Evolutionary conservation across 2,329 filamentous ascomycete genomes (phyloP).

Genomic region (Epichloe gansuensis): DNA sequence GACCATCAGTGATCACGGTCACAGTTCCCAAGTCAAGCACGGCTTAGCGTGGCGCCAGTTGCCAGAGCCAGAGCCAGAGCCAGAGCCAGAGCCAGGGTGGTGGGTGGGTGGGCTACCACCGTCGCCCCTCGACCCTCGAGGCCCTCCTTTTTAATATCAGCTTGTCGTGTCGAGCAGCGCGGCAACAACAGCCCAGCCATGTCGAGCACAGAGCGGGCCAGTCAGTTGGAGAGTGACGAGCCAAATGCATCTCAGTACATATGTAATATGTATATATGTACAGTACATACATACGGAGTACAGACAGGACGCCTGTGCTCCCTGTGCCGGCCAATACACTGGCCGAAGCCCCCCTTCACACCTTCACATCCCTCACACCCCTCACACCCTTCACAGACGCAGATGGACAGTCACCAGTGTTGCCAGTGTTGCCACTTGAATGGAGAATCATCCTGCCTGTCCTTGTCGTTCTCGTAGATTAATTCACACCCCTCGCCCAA

Average conservation of each 20-base stretch:
- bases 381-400: not conserved
- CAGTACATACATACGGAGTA: not conserved
- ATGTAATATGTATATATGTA: too few relatives aligned
- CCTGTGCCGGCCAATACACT: not conserved
- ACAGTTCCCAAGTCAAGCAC: not conserved
- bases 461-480: not conserved
- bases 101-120: not conserved
- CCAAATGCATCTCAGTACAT: not conserved
- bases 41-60: slow-evolving; percentile 2
- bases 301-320: not conserved
- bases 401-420: too few relatives aligned
- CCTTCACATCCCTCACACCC: not conserved
- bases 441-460: not conserved
- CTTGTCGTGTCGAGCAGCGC: not conserved
- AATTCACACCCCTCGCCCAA: not conserved
- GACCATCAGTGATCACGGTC: not conserved
- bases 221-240: not conserved
- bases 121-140: slow-evolving; percentile 1
- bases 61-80: not conserved
- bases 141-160: slow-evolving; percentile 1
- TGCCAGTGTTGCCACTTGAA: not conserved
- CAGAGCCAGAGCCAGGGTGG: slow-evolving; percentile 1
- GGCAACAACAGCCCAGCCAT: not conserved
- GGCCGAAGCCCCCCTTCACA: not conserved
- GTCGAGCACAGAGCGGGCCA: not conserved